A percentile compares a stretch with the other conserved stretches of the same genome.
These are phyloP conservation scores for Extremus antarcticus DNA, from an alignment of 495 filamentous ascomycete genomes.

Conservation along the genomic window DNA sequence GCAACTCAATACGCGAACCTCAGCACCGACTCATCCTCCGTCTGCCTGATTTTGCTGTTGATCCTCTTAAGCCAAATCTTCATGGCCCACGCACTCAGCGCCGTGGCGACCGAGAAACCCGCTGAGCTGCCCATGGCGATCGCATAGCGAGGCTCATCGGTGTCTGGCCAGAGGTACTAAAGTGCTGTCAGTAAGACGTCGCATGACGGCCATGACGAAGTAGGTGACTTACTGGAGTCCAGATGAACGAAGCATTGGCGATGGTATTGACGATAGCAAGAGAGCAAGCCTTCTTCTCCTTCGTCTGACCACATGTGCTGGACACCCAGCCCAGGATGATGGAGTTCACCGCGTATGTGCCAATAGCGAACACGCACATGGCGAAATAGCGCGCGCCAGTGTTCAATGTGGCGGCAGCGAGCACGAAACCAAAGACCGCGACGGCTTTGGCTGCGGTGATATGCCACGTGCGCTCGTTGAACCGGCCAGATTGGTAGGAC, in stretches of 20 bases:
- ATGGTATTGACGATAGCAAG: slow-evolving; percentile 47
- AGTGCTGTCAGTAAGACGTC: neutral
- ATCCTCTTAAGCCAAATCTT: slow-evolving; percentile 35
- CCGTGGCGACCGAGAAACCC: slow-evolving; percentile 34
- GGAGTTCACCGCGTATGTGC: slow-evolving; percentile 38
- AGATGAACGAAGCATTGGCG: slow-evolving; percentile 44
- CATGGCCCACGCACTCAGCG: slow-evolving; percentile 34
- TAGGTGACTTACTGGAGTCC: slow-evolving; percentile 32
- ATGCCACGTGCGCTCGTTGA: slow-evolving; percentile 40
- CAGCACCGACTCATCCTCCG: slow-evolving; percentile 2
- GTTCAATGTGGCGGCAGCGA: slow-evolving; percentile 33
- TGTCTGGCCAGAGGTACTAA: slow-evolving; percentile 43
- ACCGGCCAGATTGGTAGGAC: slow-evolving; percentile 33
- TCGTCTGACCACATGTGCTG: slow-evolving; percentile 41
- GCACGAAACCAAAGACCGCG: slow-evolving; percentile 41
- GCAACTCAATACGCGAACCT: slow-evolving; percentile 5
- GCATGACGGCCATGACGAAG: slow-evolving; percentile 2
- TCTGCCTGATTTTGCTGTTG: slow-evolving; percentile 41
- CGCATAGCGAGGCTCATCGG: slow-evolving; percentile 38
- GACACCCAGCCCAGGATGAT: slow-evolving; percentile 45
- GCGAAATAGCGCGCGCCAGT: slow-evolving; percentile 40
- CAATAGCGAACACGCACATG: slow-evolving; percentile 40
- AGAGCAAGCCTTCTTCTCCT: slow-evolving; percentile 37
- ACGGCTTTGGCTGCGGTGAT: slow-evolving; percentile 35
- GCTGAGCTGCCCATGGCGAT: slow-evolving; percentile 39